Evolutionary conservation across 441 rosid species (phyloP).

Genomic region (Flueggea neowawraea): DNA sequence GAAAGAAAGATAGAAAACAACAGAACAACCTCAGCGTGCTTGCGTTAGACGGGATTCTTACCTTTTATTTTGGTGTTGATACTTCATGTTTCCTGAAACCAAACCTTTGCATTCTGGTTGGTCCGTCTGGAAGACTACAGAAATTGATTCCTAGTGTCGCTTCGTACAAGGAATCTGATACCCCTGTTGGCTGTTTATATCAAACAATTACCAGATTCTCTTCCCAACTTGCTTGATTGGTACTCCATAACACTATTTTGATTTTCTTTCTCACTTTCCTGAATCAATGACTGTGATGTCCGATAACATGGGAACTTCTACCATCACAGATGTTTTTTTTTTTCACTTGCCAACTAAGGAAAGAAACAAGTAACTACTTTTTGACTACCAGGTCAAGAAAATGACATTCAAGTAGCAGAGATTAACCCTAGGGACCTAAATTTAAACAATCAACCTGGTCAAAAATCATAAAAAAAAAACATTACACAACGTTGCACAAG

Average conservation of each 20-base stretch:
- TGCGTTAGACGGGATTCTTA: slow-evolving; percentile 10
- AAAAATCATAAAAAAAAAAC: too few relatives aligned
- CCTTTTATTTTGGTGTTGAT: slow-evolving; percentile 4
- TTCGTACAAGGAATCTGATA: slow-evolving; percentile 21
- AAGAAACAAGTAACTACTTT: slow-evolving; percentile 26
- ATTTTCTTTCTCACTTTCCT: slow-evolving; percentile 13
- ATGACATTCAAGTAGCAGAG: slow-evolving; percentile 20
- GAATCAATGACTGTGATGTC: slow-evolving; percentile 24
- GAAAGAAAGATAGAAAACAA: slow-evolving; percentile 2
- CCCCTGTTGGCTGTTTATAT: slow-evolving; percentile 23
- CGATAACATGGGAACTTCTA: slow-evolving; percentile 26
- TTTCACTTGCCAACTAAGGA: slow-evolving; percentile 7
- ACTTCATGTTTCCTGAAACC: slow-evolving; percentile 6
- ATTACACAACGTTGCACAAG: too few relatives aligned
- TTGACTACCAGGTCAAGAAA: slow-evolving; percentile 21
- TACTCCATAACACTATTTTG: slow-evolving; percentile 12
- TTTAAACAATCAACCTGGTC: too few relatives aligned
- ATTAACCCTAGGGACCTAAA: neutral
- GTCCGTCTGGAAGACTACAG: slow-evolving; percentile 12
- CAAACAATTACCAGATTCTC: slow-evolving; percentile 18
- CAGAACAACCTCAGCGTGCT: slow-evolving; percentile 26
- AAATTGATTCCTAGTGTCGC: slow-evolving; percentile 9
- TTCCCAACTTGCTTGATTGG: slow-evolving; percentile 19
- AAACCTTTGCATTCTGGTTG: slow-evolving; percentile 5
- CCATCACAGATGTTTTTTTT: slow-evolving; percentile 4